Evolutionary conservation across 371 early-diverging fungal genomes (phyloP).

Genomic region (Rhizopus sp.): DNA sequence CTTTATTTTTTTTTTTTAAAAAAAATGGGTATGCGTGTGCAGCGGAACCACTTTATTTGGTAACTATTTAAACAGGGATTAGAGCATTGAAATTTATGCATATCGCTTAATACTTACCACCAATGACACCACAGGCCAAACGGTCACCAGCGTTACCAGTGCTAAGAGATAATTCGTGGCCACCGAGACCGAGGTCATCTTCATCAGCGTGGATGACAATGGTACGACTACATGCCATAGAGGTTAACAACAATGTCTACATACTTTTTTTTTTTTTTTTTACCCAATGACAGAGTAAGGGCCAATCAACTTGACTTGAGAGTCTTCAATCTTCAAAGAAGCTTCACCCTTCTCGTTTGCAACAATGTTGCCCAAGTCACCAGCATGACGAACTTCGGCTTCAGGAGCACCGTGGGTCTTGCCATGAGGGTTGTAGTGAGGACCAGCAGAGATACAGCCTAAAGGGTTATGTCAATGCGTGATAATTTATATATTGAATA

Average conservation of each 20-base stretch:
- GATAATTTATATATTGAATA: background rate
- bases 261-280: constrained; percentile 10
- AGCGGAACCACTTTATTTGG: constrained; percentile 10
- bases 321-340: constrained; percentile 62
- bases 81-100: background rate
- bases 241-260: background rate
- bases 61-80: constrained; percentile 3
- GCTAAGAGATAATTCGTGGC: constrained; percentile 73
- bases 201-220: constrained; percentile 71
- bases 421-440: constrained; percentile 84
- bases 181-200: constrained; percentile 68
- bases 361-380: constrained; percentile 86
- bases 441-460: constrained; percentile 81
- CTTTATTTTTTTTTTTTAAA: background rate
- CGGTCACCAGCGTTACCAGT: constrained; percentile 88
- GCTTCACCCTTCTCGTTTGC: constrained; percentile 65
- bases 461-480: background rate
- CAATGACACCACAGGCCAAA: constrained; percentile 91
- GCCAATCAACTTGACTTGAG: constrained; percentile 76
- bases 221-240: constrained; percentile 61
- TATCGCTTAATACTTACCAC: constrained; percentile 42
- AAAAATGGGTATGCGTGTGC: background rate
- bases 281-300: constrained; percentile 78
- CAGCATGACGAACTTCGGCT: constrained; percentile 77
- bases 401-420: constrained; percentile 84